A percentile compares a stretch with the other conserved stretches of the same genome.
Evolutionary conservation across 106 monocot species (phyloP).

Genomic region (Gastrodia elata): DNA sequence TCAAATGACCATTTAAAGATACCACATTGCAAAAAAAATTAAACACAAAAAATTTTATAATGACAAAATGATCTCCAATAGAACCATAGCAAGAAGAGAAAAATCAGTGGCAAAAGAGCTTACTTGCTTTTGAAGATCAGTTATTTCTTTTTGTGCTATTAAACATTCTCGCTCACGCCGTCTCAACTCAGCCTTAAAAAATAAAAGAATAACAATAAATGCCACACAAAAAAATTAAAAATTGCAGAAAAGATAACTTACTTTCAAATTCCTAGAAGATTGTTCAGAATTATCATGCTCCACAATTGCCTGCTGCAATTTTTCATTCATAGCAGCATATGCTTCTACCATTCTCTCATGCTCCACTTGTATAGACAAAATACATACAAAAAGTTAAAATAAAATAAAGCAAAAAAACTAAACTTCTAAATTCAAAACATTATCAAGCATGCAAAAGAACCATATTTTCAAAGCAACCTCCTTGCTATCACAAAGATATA

Average conservation of each 20-base stretch:
- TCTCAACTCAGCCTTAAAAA: conserved; percentile 67
- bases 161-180: conserved; percentile 49
- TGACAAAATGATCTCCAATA: neutral
- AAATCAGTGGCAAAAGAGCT: neutral
- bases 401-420: neutral
- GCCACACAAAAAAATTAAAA: neutral
- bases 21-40: neutral
- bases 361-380: conserved; percentile 38
- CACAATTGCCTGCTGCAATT: conserved; percentile 68
- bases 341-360: conserved; percentile 89
- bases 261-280: conserved; percentile 57
- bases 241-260: conserved; percentile 7
- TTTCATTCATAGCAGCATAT: conserved; percentile 64
- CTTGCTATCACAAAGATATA: neutral
- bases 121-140: conserved; percentile 89
- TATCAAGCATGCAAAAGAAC: neutral
- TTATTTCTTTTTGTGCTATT: conserved; percentile 63
- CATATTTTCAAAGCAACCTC: neutral
- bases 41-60: neutral
- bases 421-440: neutral
- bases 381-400: neutral
- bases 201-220: neutral
- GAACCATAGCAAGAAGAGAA: neutral
- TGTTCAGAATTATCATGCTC: conserved; percentile 61
- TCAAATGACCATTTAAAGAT: neutral